Percentiles rank a stretch among this genome's conserved stretches.
Evolutionary conservation across 2,329 filamentous ascomycete species (phyloP).

Genomic region (Pseudogymnoascus pannorum): DNA sequence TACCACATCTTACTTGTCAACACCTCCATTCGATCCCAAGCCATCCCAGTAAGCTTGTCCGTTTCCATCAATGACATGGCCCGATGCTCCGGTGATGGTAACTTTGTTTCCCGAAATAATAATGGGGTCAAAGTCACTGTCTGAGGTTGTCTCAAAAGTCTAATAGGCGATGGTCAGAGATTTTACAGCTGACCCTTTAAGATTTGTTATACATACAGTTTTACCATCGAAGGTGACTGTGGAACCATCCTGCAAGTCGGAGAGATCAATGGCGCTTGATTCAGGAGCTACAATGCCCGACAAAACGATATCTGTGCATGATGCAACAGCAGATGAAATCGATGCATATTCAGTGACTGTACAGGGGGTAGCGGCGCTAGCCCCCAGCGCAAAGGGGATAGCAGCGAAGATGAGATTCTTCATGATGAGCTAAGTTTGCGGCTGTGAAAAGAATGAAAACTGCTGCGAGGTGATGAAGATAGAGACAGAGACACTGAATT

Average conservation of each 20-base stretch:
- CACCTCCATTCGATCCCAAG: conserved; percentile 50
- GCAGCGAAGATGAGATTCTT: not conserved
- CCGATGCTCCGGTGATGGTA: conserved; percentile 44
- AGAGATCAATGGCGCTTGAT: conserved; percentile 51
- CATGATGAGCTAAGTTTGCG: not conserved
- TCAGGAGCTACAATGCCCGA: conserved; percentile 48
- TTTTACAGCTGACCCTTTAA: conserved; percentile 51
- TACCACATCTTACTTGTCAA: not conserved
- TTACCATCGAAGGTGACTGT: conserved; percentile 55
- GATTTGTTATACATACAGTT: conserved; percentile 54
- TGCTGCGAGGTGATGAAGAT: not conserved
- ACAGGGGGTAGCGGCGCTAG: conserved; percentile 33
- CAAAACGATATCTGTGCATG: conserved; percentile 48
- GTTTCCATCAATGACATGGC: conserved; percentile 47
- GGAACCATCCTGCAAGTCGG: conserved; percentile 43
- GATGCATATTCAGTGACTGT: conserved; percentile 46
- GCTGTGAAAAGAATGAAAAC: not conserved
- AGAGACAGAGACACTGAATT: not conserved
- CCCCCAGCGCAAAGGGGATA: not conserved
- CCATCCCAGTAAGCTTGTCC: conserved; percentile 55
- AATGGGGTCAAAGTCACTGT: conserved; percentile 21
- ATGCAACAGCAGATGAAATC: conserved; percentile 40
- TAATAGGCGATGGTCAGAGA: conserved; percentile 44
- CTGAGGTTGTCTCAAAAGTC: conserved; percentile 24
- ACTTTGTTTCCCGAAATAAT: conserved; percentile 51